A percentile compares a stretch with the other conserved stretches of the same genome.
phyloP scores from a whole-genome alignment of 768 basidiomycete species.

The Pulveroboletus sp. region DNA sequence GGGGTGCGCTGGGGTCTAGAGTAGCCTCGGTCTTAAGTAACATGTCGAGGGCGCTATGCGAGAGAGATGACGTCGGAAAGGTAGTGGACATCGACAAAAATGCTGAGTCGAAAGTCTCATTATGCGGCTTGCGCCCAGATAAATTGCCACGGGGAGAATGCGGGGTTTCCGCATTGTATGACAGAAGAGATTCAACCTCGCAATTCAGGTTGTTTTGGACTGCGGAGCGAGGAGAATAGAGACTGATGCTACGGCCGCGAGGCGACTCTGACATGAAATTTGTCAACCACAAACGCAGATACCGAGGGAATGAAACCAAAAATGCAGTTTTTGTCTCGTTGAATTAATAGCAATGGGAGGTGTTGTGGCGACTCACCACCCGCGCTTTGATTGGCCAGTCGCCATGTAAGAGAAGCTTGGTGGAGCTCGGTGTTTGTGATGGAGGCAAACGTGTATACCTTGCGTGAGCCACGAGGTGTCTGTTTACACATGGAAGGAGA shows the following conservation, averaged over 20 bases:
- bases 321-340: conserved; percentile 18
- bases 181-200: conserved; percentile 16
- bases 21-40: conserved; percentile 30
- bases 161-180: conserved; percentile 33
- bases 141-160: conserved; percentile 25
- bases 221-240: conserved; percentile 29
- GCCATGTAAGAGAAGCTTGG: conserved; percentile 21
- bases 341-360: conserved; percentile 8
- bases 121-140: conserved; percentile 21
- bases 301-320: conserved; percentile 19
- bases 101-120: conserved; percentile 22
- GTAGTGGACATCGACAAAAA: conserved; percentile 19
- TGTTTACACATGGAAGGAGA: conserved; percentile 21
- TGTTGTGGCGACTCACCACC: conserved; percentile 26
- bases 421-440: conserved; percentile 33
- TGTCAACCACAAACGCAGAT: conserved; percentile 14
- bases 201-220: conserved; percentile 15
- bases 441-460: conserved; percentile 29
- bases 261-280: conserved; percentile 25
- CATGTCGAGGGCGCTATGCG: conserved; percentile 26
- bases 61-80: conserved; percentile 31
- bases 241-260: conserved; percentile 33
- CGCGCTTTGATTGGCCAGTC: conserved; percentile 23
- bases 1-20: conserved; percentile 13
- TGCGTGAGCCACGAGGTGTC: conserved; percentile 27